Conservation (phyloP, 176 grass and related monocot species). For the Thinopyrum elongatum region DNA sequence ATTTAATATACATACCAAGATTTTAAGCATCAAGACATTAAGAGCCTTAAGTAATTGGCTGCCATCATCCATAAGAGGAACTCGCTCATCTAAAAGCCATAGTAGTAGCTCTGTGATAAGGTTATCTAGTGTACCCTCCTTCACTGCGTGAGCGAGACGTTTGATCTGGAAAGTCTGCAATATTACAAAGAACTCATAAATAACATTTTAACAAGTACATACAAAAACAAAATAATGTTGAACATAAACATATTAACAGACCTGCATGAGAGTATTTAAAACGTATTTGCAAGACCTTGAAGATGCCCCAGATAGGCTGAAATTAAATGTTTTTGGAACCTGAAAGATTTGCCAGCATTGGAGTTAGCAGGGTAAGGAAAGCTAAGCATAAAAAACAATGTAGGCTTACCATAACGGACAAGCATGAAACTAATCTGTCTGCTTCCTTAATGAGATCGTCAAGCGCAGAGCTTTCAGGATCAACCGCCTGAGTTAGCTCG, state of each 20-base stretch:
- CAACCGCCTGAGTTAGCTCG: constrained; percentile 78
- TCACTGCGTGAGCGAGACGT: constrained; percentile 88
- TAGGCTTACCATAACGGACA: constrained; percentile 75
- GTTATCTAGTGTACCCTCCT: constrained; percentile 88
- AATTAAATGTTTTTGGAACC: constrained; percentile 97
- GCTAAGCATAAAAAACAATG: constrained; percentile 23
- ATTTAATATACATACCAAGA: constrained; percentile 58
- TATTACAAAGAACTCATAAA: constrained; percentile 11
- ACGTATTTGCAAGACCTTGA: constrained; percentile 99
- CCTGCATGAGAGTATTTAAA: constrained; percentile 99
- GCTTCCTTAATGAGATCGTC: constrained; percentile 92
- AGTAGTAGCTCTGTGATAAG: constrained; percentile 97
- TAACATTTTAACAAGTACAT: not conserved
- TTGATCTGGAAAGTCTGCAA: constrained; percentile 92
- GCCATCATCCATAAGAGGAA: constrained; percentile 98
- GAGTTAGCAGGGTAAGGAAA: constrained; percentile 9
- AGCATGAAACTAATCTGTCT: constrained; percentile 92
- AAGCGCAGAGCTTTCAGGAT: constrained; percentile 66
- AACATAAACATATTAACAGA: constrained; percentile 17
- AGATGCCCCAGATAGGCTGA: constrained; percentile 94
- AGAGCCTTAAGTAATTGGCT: constrained; percentile 96
- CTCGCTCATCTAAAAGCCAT: constrained; percentile 98
- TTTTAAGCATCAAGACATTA: constrained; percentile 99
- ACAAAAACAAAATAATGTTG: not conserved
- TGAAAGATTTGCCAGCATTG: constrained; percentile 30